Evolutionary conservation across 371 early-diverging fungal species (phyloP), one percentile per base, ranked within the genome.

Genomic region (Capniomyces stellatus): DNA sequence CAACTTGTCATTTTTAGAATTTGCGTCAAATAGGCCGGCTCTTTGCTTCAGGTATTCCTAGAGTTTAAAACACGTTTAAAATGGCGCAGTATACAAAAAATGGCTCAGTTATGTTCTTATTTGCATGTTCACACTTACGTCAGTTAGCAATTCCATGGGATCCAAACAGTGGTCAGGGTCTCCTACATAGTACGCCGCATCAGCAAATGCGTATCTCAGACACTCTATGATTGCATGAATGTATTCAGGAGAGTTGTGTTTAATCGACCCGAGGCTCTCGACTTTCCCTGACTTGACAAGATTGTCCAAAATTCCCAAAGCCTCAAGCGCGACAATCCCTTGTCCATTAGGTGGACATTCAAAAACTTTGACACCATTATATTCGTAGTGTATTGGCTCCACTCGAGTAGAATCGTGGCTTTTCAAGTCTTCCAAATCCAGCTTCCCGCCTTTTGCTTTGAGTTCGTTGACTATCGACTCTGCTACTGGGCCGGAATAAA

Each of bases 311-410:
- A 85, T 78, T 12, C 84, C 83, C 4, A 89, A 62, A 0, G 86
- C 82, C 21, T 84, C 71, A 21, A 87, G 60, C 0, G 84, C 79
- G 1, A 75, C 76, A 29, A 83, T 70, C 22, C 89, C 87, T 60
- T 79, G 79, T 13, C 84, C 83, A 57, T 87, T 86, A 2, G 87
- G 87, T 28, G 86, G 81, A 46, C 79, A 79, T 64, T 86, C 86
- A 69, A 77, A 74, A 1, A 89, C 63, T 1, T 72, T 75, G 55
- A 75, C 60, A 18, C 70, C 77, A 4, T 74, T 66, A 63, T 82
- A 90, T 29, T 75, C 76, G 43, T 78, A 67, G 0, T 74, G 74
- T 24, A 85, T 74, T 1, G 87, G 86, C 28, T 72, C 71, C 19
- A 78, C 72, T 0, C 66, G 39, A 22, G 78, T 72, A 2, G 76